Conservation (phyloP, 2,329 filamentous ascomycete genomes). For the Harringtonia lauricola region DNA sequence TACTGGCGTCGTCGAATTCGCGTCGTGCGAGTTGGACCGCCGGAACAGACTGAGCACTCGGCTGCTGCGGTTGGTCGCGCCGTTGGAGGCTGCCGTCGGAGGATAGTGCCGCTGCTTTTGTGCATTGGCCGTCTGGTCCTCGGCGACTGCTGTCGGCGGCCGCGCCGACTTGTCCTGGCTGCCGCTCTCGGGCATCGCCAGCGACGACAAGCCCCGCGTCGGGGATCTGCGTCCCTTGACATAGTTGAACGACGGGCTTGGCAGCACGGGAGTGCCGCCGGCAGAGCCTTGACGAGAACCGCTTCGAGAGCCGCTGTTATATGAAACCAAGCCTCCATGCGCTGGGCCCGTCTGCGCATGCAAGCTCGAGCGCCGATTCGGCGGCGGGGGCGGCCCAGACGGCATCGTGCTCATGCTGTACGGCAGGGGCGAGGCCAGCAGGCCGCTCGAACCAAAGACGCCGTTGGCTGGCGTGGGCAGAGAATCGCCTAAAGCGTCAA, state of each 20-base stretch:
- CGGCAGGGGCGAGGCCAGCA: constrained; percentile 17
- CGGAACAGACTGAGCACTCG: constrained; percentile 40
- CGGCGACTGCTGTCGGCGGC: constrained; percentile 3
- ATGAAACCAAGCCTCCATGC: constrained; percentile 12
- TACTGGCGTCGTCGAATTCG: constrained; percentile 12
- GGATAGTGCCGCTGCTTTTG: constrained; percentile 18
- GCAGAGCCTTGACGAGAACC: constrained; percentile 6
- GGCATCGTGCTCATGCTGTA: constrained; percentile 8
- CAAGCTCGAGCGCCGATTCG: constrained; percentile 42
- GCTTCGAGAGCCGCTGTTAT: constrained; percentile 10
- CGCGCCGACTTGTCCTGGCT: constrained; percentile 13
- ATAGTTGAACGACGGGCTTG: background rate
- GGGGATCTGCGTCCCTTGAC: constrained; percentile 17
- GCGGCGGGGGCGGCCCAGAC: constrained; percentile 31
- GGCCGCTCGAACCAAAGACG: constrained; percentile 22
- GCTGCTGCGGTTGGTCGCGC: constrained; percentile 21
- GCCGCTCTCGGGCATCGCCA: constrained; percentile 13
- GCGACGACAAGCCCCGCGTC: constrained; percentile 4
- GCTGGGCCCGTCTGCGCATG: constrained; percentile 30
- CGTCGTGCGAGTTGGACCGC: constrained; percentile 30
- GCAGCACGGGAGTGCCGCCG: background rate
- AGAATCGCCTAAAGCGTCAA: constrained; percentile 35
- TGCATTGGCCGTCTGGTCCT: constrained; percentile 6
- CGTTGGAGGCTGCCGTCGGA: too few relatives aligned
- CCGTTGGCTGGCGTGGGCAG: constrained; percentile 28